These are phyloP conservation scores for Ambrosiella cleistominuta DNA, from an alignment of 2,329 filamentous ascomycete genomes.

Conservation along the genomic window DNA sequence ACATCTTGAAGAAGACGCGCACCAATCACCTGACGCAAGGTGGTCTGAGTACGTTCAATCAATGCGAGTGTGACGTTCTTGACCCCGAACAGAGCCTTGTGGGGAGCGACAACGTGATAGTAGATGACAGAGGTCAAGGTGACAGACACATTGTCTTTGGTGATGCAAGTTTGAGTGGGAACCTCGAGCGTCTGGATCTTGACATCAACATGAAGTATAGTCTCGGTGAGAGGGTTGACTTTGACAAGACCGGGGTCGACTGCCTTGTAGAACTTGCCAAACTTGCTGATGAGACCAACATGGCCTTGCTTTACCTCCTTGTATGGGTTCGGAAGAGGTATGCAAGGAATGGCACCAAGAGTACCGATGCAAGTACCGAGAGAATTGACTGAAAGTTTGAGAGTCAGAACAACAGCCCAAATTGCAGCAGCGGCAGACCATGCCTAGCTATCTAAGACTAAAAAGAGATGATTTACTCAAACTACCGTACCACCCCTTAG, in stretches of 20 bases:
- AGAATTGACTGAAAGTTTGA: conserved; percentile 38
- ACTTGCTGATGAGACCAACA: conserved; percentile 88
- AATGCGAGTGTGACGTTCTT: conserved; percentile 90
- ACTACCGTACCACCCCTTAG: conserved; percentile 73
- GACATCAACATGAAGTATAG: conserved; percentile 81
- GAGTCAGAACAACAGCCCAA: too few relatives aligned
- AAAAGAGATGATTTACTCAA: conserved; percentile 45
- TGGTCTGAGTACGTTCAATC: conserved; percentile 93
- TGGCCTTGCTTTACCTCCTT: conserved; percentile 84
- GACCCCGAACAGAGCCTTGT: conserved; percentile 96
- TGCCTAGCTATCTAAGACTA: too few relatives aligned
- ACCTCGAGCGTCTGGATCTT: conserved; percentile 99
- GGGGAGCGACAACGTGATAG: conserved; percentile 89
- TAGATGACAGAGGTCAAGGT: conserved; percentile 95
- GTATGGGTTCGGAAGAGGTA: conserved; percentile 83
- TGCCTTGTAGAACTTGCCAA: conserved; percentile 84
- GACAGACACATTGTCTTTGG: conserved; percentile 94
- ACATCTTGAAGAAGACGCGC: conserved; percentile 93
- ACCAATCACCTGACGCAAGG: conserved; percentile 87
- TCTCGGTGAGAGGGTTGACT: conserved; percentile 89
- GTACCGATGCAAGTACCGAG: conserved; percentile 62
- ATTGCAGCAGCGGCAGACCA: too few relatives aligned
- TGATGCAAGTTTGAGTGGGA: conserved; percentile 94
- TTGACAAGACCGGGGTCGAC: conserved; percentile 95
- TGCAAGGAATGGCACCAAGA: conserved; percentile 77